These are phyloP conservation scores for Boletus reticuloceps DNA, from an alignment of 768 basidiomycete species.

Conservation along the genomic window DNA sequence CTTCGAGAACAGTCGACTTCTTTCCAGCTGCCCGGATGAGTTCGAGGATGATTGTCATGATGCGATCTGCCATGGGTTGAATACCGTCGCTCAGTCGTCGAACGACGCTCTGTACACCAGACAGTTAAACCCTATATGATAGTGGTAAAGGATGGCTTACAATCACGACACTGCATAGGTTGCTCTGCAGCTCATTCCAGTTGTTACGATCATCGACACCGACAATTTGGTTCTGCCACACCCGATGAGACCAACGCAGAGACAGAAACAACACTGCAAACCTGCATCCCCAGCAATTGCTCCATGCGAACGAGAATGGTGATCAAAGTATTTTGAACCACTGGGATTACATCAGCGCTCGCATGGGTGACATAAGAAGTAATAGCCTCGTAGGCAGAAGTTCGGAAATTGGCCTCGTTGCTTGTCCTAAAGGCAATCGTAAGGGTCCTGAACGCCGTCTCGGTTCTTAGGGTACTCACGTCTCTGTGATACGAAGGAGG, in stretches of 20 bases:
- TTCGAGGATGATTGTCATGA: constrained; percentile 89
- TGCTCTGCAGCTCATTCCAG: constrained; percentile 98
- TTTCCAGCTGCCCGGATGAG: constrained; percentile 87
- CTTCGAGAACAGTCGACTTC: constrained; percentile 92
- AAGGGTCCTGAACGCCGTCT: constrained; percentile 6
- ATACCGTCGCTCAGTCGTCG: constrained; percentile 83
- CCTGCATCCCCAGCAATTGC: constrained; percentile 79
- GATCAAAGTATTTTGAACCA: constrained; percentile 79
- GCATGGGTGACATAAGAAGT: constrained; percentile 83
- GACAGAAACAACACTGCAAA: constrained; percentile 32
- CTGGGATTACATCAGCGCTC: constrained; percentile 70
- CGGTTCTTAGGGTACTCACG: constrained; percentile 42
- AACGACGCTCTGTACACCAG: constrained; percentile 65
- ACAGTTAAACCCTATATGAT: neutral
- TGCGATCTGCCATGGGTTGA: constrained; percentile 85
- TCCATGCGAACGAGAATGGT: constrained; percentile 90
- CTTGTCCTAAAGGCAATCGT: constrained; percentile 46
- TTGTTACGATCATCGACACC: constrained; percentile 96
- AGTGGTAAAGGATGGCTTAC: constrained; percentile 42
- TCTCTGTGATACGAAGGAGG: constrained; percentile 83
- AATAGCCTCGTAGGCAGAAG: constrained; percentile 95
- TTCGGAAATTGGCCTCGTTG: constrained; percentile 92
- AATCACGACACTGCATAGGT: constrained; percentile 87
- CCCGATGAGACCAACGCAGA: neutral
- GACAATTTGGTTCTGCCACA: constrained; percentile 78